Evolutionary conservation across 805 yeast genomes (phyloP), one percentile per base, ranked within the genome.

Genomic region (Starmerella apicola): DNA sequence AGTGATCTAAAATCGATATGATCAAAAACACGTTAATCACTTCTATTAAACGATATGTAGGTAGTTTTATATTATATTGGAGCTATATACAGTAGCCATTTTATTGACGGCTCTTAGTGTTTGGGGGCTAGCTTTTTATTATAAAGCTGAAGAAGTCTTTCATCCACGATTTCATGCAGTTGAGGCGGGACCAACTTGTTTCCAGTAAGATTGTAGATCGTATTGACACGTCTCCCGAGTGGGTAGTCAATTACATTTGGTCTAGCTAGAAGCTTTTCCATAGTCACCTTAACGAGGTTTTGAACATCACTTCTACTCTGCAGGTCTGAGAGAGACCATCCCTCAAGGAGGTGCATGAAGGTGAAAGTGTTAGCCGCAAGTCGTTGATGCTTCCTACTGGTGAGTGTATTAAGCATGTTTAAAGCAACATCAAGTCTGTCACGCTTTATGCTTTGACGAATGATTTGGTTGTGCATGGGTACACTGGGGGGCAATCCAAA

Each of bases 401-500:
- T 38, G 39, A 51, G 32, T 15, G 36, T 34, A 9, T 46, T 36
- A 38, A 54, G 51, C 17, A 51, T 36, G 3, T 32, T 31, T 16
- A 20, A 38, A 2, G 60, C 60, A 3, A 44, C 45, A 18, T 36
- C 52, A 21, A 43, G 22, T 5, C 45, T 40, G 5, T 37, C 35
- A n/a, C 46, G 38, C 6, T 25, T 27, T 12, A 53, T 37, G 3
- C 54, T 43, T 12, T 57, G 55, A 24, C 44, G 45, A 26, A 59
- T 52, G 34, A 58, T 38, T 41, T 57, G 61, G 41, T 57, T 58
- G 46, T 49, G 49, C n/a, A 52, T 41, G 5, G 61, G 49, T 1
- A 58, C 48, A 12, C 51, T 41, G 19, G 51, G 56, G 1, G 51
- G 42, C 12, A 54, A 39, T 12, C 55, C 55, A 34, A 43, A 50